Conservation (phyloP, 1,284 basidiomycete species). For the Ustilago bromivora region DNA sequence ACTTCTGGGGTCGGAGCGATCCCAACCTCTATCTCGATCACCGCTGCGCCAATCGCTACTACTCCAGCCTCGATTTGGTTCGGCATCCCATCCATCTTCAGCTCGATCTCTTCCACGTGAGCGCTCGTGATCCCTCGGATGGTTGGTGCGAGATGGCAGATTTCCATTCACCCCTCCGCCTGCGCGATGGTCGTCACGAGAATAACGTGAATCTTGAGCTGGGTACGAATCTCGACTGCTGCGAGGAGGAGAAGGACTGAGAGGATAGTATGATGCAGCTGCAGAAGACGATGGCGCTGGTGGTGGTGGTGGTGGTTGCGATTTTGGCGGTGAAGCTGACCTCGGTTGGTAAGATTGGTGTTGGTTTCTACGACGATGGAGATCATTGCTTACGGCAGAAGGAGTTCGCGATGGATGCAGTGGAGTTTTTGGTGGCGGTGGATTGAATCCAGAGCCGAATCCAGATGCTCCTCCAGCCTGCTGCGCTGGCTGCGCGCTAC, state of each 20-base stretch:
- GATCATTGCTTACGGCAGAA: conserved; percentile 7
- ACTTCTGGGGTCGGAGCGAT: neutral
- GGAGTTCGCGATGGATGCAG: conserved; percentile 9
- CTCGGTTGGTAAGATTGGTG: conserved; percentile 18
- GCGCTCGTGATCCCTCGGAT: neutral
- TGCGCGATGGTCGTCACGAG: conserved; percentile 3
- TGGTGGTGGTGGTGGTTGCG: neutral
- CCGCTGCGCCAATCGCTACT: conserved; percentile 1
- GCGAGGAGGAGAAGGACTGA: conserved; percentile 34
- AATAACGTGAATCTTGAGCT: neutral
- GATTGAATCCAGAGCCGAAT: neutral
- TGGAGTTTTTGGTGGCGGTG: conserved; percentile 35
- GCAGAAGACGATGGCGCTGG: neutral
- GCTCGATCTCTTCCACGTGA: neutral
- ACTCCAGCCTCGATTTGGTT: conserved; percentile 5
- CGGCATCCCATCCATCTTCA: neutral
- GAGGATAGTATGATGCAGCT: conserved; percentile 7
- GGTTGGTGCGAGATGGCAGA: neutral
- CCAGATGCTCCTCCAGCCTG: neutral
- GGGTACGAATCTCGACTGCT: conserved; percentile 4
- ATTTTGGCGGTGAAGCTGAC: conserved; percentile 23
- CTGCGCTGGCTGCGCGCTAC: neutral
- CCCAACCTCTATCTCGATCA: conserved; percentile 18
- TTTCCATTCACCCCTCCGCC: neutral
- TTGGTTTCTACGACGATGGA: conserved; percentile 13